Evolutionary conservation across 441 rosid genomes (phyloP).

Genomic region (Erodium trifolium): DNA sequence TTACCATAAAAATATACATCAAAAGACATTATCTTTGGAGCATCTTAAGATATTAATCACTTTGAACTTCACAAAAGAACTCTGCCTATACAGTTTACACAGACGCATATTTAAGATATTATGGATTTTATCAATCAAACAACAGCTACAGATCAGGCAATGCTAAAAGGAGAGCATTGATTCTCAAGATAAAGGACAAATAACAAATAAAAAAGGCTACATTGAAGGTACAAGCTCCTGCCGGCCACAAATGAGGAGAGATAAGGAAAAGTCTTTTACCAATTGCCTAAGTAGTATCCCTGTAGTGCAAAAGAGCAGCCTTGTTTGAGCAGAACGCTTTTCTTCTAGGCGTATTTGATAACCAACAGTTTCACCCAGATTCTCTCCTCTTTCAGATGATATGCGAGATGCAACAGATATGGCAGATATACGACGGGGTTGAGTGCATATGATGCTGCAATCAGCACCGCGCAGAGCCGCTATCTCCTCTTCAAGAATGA

Average conservation of each 20-base stretch:
- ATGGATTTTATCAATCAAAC: neutral
- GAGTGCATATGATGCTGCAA: constrained; percentile 86
- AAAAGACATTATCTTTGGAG: neutral
- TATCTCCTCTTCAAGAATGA: constrained; percentile 82
- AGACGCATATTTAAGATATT: too few species aligned
- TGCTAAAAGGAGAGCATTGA: neutral
- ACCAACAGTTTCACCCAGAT: constrained; percentile 79
- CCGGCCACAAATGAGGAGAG: neutral
- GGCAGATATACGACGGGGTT: constrained; percentile 92
- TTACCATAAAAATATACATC: neutral
- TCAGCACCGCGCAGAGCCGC: constrained; percentile 61
- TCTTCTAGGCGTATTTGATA: constrained; percentile 91
- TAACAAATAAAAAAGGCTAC: neutral
- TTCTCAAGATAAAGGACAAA: neutral
- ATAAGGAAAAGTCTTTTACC: constrained; percentile 37
- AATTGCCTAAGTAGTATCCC: constrained; percentile 77
- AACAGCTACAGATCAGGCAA: neutral
- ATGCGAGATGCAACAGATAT: constrained; percentile 87
- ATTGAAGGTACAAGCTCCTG: neutral
- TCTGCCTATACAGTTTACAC: too few species aligned
- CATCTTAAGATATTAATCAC: neutral
- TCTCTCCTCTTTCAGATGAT: constrained; percentile 87
- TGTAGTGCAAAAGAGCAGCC: constrained; percentile 86
- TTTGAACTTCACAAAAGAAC: neutral
- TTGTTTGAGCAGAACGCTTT: constrained; percentile 65